phyloP scores from a whole-genome alignment of 148 eudicot genomes.

The Chenopodium quinoa region DNA sequence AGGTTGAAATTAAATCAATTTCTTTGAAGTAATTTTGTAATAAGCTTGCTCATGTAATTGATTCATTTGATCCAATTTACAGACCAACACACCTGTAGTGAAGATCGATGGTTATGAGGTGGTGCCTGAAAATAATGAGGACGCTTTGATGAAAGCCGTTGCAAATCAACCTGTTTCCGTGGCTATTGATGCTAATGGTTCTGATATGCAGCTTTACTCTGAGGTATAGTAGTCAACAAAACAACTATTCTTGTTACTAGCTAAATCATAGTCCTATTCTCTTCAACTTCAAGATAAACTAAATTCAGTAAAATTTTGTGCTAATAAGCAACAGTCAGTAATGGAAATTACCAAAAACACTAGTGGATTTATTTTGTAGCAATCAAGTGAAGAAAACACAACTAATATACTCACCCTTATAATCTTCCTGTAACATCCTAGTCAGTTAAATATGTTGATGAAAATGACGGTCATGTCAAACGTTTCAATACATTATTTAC shows the following conservation, averaged over 20 bases:
- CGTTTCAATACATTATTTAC: not conserved
- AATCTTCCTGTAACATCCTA: not conserved
- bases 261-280: not conserved
- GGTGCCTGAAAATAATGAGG: conserved; percentile 63
- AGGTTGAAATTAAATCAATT: conserved; percentile 33
- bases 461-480: not conserved
- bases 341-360: no score
- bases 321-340: not conserved
- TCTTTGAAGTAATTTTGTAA: no score
- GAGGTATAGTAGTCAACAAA: conserved; percentile 36
- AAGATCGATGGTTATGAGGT: conserved; percentile 68
- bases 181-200: conserved; percentile 64
- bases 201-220: conserved; percentile 61
- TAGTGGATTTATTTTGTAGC: no score
- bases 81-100: conserved; percentile 59
- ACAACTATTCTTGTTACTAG: not conserved
- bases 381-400: no score
- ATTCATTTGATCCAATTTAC: conserved; percentile 3
- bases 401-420: no score
- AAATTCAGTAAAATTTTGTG: not conserved
- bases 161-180: conserved; percentile 79
- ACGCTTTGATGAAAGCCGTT: conserved; percentile 65
- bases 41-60: not conserved
- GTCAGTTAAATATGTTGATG: not conserved
- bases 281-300: no score